Evolutionary conservation across 768 basidiomycete species (phyloP), one percentile per base, ranked within the genome.

Genomic region (Kwoniella botswanensis): DNA sequence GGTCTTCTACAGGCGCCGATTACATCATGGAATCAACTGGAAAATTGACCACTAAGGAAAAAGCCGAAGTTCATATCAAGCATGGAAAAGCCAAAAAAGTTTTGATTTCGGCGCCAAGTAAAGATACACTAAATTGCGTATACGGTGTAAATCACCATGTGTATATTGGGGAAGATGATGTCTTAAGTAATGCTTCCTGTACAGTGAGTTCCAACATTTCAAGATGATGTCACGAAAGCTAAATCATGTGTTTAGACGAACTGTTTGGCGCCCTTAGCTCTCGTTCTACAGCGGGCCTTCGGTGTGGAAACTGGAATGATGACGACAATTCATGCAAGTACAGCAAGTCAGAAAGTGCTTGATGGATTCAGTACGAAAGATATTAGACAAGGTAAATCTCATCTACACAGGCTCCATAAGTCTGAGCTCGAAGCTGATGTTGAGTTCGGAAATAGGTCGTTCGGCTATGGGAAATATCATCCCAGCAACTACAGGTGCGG

Each of bases 251-350:
- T 15, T 4, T 50, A 81, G 76, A 84, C 84, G 17, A 84, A 84
- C 70, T 84, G 84, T 65, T 71, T 84, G 4, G 83, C 84, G 0
- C 83, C 84, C 1, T 71, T 84, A 54, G 84, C 84, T 15, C 75
- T 79, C 44, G 79, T 84, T 0, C 71, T 84, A 0, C 69, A 84
- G 29, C 57, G 80, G 7, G 66, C 78, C 0, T 84, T 82, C 52
- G 84, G 84, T 5, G 81, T 84, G 65, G 75, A 82, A 60, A 74
- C 73, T 1, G 84, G 83, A 0, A 83, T 84, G 82, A 80, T 84
- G 79, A 83, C 84, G 2, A 84, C 84, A 13, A 74, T 84, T 2
- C 84, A 84, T 71, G 84, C 84, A 13, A 77, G 76, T 53, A 84
- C 84, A 7, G 73, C 82, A 0, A 77, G 75, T 52, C 84, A 84